Evolutionary conservation across 2,329 filamentous ascomycete species (phyloP).

Genomic region (Phaeoacremonium minimum): DNA sequence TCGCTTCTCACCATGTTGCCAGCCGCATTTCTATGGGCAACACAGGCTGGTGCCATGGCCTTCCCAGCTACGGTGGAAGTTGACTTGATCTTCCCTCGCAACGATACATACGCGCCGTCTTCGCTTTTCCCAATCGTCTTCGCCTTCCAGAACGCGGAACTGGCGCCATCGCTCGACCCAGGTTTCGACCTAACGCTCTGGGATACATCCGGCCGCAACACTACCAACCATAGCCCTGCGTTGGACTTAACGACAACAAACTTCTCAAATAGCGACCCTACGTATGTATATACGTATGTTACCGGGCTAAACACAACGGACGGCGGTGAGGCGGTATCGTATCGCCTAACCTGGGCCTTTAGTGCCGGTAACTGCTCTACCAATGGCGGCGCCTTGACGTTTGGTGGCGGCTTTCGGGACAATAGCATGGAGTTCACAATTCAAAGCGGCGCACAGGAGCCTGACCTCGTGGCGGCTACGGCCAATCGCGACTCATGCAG

Average conservation of each 20-base stretch:
- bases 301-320: slow-evolving; percentile 2
- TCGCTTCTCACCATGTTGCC: too few species aligned
- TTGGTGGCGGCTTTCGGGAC: not conserved
- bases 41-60: too few species aligned
- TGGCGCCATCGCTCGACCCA: slow-evolving; percentile 10
- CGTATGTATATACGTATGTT: not conserved
- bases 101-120: slow-evolving; percentile 20
- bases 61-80: slow-evolving; percentile 24
- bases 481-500: slow-evolving; percentile 3
- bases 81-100: slow-evolving; percentile 23
- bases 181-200: too few species aligned
- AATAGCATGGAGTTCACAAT: slow-evolving; percentile 9
- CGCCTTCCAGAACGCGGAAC: slow-evolving; percentile 17
- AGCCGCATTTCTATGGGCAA: too few species aligned
- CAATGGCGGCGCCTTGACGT: slow-evolving; percentile 1
- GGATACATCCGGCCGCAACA: too few species aligned
- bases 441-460: slow-evolving; percentile 7
- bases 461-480: slow-evolving; percentile 10
- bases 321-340: too few species aligned
- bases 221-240: too few species aligned
- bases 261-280: not conserved
- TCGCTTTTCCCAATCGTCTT: slow-evolving; percentile 20
- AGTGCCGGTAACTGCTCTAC: slow-evolving; percentile 1
- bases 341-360: not conserved
- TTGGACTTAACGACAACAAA: slow-evolving; percentile 5